These are phyloP conservation scores for Ochetophila trinervis DNA, from an alignment of 306 rosid species.

Conservation along the genomic window DNA sequence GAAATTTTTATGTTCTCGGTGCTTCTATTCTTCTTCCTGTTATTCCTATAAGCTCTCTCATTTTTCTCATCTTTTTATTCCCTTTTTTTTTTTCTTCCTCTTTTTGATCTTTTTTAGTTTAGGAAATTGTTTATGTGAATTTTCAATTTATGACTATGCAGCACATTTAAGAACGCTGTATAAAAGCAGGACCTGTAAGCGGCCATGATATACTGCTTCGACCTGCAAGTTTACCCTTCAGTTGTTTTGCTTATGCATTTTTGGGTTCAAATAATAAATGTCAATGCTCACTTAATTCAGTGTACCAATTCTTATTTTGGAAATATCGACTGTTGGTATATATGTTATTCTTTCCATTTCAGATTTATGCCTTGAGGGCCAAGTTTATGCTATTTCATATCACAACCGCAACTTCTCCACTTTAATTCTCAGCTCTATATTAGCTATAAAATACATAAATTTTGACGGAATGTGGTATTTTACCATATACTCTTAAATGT, in stretches of 20 bases:
- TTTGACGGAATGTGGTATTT: too few relatives aligned
- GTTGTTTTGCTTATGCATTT: neutral
- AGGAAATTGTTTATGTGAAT: constrained; percentile 12
- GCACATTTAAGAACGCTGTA: constrained; percentile 14
- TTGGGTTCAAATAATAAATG: constrained; percentile 6
- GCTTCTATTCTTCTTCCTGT: neutral
- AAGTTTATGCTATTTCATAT: too few relatives aligned
- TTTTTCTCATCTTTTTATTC: neutral
- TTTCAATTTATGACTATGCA: constrained; percentile 21
- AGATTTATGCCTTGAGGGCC: too few relatives aligned
- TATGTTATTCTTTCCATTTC: neutral
- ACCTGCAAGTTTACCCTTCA: constrained; percentile 22
- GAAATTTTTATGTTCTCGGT: constrained; percentile 19
- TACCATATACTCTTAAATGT: too few relatives aligned
- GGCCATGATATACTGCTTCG: constrained; percentile 26
- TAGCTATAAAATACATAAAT: too few relatives aligned
- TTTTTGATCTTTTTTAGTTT: constrained; percentile 7
- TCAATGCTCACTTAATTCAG: neutral
- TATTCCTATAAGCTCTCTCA: neutral
- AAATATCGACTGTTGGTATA: neutral
- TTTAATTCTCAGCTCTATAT: too few relatives aligned
- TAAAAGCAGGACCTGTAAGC: constrained; percentile 39
- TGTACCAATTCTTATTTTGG: neutral
- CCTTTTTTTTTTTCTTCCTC: neutral
- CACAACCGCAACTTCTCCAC: too few relatives aligned